A percentile compares a stretch with the other conserved stretches of the same genome.
phyloP scores from a whole-genome alignment of 1,139 yeast genomes.

The Candida sojae region DNA sequence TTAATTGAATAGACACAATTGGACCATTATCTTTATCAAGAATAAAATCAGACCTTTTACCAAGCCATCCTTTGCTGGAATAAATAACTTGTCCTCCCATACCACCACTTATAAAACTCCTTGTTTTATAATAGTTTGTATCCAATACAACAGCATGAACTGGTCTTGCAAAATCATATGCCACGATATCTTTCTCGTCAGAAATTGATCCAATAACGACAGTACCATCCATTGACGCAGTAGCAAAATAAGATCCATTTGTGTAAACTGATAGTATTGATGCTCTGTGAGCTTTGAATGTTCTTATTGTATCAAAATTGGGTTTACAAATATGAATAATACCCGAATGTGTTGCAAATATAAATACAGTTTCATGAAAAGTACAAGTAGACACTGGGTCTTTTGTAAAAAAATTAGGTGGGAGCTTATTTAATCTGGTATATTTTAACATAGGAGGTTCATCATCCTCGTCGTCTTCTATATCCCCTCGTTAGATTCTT shows the following conservation, averaged over 20 bases:
- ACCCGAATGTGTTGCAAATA: constrained; percentile 92
- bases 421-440: constrained; percentile 63
- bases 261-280: constrained; percentile 72
- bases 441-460: constrained; percentile 80
- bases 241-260: constrained; percentile 75
- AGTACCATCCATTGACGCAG: constrained; percentile 93
- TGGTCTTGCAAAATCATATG: constrained; percentile 85
- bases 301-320: constrained; percentile 59
- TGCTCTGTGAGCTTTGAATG: constrained; percentile 84
- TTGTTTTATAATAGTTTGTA: constrained; percentile 59
- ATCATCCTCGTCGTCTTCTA: constrained; percentile 49
- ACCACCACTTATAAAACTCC: constrained; percentile 83
- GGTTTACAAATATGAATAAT: constrained; percentile 66
- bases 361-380: constrained; percentile 59
- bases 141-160: constrained; percentile 85
- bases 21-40: constrained; percentile 70
- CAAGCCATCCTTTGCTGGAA: constrained; percentile 85
- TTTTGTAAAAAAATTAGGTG: constrained; percentile 63
- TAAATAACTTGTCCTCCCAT: constrained; percentile 81
- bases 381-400: constrained; percentile 78
- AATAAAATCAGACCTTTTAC: constrained; percentile 68
- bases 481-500: constrained; percentile 21
- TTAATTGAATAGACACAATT: constrained; percentile 60
- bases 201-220: constrained; percentile 74
- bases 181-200: constrained; percentile 65